phyloP scores from a whole-genome alignment of 2,329 filamentous ascomycete species.

The Diaporthe vaccinii region DNA sequence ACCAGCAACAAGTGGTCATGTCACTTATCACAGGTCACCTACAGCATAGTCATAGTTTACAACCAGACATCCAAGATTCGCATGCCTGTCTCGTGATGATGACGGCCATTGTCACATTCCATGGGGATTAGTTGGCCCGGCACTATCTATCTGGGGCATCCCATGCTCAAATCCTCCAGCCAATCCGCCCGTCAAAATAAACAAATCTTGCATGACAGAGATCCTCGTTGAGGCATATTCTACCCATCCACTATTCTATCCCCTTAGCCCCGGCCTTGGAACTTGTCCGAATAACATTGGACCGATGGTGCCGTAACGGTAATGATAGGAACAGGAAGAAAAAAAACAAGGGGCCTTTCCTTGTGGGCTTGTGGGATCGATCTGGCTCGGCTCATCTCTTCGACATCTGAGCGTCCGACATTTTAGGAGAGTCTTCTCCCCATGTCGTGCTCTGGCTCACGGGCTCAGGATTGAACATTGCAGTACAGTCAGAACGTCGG shows the following conservation, averaged over 20 bases:
- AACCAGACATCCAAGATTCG: conserved; percentile 20
- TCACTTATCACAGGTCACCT: conserved; percentile 38
- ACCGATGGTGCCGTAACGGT: not conserved
- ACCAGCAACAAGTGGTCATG: conserved; percentile 5
- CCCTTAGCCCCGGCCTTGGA: not conserved
- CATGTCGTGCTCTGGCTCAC: conserved; percentile 14
- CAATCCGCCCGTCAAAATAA: conserved; percentile 22
- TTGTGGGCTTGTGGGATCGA: conserved; percentile 11
- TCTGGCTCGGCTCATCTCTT: not conserved
- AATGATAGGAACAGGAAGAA: not conserved
- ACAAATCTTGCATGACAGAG: conserved; percentile 30
- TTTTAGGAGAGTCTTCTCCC: not conserved
- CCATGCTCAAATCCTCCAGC: not conserved
- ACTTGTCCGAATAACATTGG: conserved; percentile 16
- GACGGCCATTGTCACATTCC: conserved; percentile 21
- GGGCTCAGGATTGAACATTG: not conserved
- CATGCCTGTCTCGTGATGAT: conserved; percentile 30
- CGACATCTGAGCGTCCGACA: conserved; percentile 10
- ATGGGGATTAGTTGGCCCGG: not conserved
- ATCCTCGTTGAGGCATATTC: conserved; percentile 27
- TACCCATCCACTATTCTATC: not conserved
- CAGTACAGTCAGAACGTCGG: conserved; percentile 19
- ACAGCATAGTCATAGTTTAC: not conserved
- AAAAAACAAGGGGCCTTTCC: not conserved
- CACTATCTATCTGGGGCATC: not conserved